Evolutionary conservation across 2,329 filamentous ascomycete species (phyloP).

Genomic region (Diaporthe citri): DNA sequence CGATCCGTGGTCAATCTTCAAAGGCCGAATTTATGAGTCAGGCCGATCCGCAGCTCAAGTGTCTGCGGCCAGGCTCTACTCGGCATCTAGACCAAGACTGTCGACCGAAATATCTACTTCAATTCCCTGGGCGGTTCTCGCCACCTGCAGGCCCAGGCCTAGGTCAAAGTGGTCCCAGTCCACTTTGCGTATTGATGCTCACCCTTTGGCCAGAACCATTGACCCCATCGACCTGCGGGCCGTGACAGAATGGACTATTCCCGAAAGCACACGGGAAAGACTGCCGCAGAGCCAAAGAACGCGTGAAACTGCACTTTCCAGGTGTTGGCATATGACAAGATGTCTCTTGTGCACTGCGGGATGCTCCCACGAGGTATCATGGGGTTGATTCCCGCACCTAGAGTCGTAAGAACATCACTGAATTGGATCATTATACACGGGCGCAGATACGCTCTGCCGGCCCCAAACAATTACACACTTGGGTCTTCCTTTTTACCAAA

Average conservation of each 20-base stretch:
- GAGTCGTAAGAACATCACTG: background rate
- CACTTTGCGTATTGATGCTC: background rate
- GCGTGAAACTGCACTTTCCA: too few species aligned
- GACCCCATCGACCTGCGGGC: background rate
- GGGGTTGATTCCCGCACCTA: too few species aligned
- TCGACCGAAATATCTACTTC: background rate
- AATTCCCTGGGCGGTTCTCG: background rate
- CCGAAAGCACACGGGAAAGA: background rate
- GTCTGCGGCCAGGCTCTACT: too few species aligned
- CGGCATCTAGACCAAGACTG: background rate
- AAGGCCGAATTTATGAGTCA: background rate
- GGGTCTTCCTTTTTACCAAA: background rate
- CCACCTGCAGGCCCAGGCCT: slow-evolving; percentile 1
- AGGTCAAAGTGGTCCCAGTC: background rate
- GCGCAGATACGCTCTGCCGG: background rate
- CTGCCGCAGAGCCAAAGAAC: background rate
- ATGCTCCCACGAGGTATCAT: background rate
- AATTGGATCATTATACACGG: background rate
- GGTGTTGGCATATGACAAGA: background rate
- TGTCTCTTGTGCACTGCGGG: background rate
- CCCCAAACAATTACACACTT: slow-evolving; percentile 1
- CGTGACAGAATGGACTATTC: background rate
- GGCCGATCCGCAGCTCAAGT: background rate
- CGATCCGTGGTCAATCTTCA: background rate
- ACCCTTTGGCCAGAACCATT: too few species aligned